Evolutionary conservation across 148 eudicot genomes (phyloP).

Genomic region (Persicaria tinctoria): DNA sequence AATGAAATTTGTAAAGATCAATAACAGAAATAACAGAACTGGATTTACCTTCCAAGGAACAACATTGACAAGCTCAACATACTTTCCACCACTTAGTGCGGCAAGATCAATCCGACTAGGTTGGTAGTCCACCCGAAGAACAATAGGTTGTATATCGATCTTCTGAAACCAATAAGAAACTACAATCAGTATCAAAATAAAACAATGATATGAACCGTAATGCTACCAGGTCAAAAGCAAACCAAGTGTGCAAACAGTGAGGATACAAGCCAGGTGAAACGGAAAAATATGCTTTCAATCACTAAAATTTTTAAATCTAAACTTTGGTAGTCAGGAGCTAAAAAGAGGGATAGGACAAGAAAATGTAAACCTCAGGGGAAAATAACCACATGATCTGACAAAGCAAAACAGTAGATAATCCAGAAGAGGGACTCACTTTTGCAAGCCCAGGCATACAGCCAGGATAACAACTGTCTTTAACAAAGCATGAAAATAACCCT

Average conservation of each 20-base stretch:
- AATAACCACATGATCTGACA: background rate
- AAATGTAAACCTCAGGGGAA: background rate
- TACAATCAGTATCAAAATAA: conserved; percentile 9
- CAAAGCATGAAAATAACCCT: background rate
- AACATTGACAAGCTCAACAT: conserved; percentile 87
- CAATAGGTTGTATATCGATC: conserved; percentile 64
- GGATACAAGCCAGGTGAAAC: background rate
- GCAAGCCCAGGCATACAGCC: background rate
- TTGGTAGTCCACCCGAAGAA: conserved; percentile 72
- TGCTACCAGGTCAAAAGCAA: background rate
- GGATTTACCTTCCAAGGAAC: conserved; percentile 88
- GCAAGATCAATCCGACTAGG: conserved; percentile 84
- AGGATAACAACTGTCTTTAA: background rate
- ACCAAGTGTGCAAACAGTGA: background rate
- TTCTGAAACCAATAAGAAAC: conserved; percentile 47
- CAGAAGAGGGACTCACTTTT: background rate
- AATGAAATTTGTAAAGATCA: background rate
- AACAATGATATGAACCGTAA: background rate
- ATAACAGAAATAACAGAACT: background rate
- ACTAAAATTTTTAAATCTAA: background rate
- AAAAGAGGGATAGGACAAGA: background rate
- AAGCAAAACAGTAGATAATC: background rate
- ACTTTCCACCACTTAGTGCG: conserved; percentile 85
- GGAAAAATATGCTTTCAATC: background rate
- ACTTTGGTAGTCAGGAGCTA: background rate